Evolutionary conservation across 129 eudicot genomes (phyloP), one percentile per base, ranked within the genome.

Genomic region (Logfia minima): DNA sequence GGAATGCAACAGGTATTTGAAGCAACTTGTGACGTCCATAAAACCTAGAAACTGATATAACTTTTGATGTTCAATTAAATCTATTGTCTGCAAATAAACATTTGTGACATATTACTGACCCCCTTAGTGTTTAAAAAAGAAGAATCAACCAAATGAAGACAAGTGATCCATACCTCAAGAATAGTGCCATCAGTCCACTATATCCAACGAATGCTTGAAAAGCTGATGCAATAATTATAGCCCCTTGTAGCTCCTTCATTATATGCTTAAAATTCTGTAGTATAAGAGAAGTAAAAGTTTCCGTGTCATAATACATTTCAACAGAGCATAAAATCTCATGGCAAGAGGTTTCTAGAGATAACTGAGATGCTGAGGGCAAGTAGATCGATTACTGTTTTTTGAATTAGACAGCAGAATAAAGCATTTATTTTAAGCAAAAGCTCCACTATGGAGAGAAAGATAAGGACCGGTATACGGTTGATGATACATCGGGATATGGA

Each of bases 241-340:
- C 96, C 82, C 97, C 99, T 78, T 95, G 99, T 56, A 91, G 84
- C 83, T 88, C 97, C 85, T 87, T 95, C 99, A 95, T 95, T 71
- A 92, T 88, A 79, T 95, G 97, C 96, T 82, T 95, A 83, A 95
- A 95, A 78, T 83, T 95, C 97, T 95, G 96, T 78, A 80, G 71
- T 24, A 70, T 71, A 2, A 68, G 75, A 76, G 67, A 72, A 60
- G 59, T 24, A 62, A 61, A 75, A 11, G 63, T 56, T 56, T 17
- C 3, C 9, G 13, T 58, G 63, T 58, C 63, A 21, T 58, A 1
- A 58, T 9, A 19, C 10, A 55, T 2, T 53, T 56, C 53, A 18
- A 56, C 51, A 52, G 16, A 31, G 64, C 56, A 66, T 66, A 66
- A 31, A 39, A 23, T 22, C 52, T 32, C 80, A 34, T 51, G 66